Conservation (phyloP, 2,329 filamentous ascomycete genomes). For the Sclerotinia sclerotiorum region DNA sequence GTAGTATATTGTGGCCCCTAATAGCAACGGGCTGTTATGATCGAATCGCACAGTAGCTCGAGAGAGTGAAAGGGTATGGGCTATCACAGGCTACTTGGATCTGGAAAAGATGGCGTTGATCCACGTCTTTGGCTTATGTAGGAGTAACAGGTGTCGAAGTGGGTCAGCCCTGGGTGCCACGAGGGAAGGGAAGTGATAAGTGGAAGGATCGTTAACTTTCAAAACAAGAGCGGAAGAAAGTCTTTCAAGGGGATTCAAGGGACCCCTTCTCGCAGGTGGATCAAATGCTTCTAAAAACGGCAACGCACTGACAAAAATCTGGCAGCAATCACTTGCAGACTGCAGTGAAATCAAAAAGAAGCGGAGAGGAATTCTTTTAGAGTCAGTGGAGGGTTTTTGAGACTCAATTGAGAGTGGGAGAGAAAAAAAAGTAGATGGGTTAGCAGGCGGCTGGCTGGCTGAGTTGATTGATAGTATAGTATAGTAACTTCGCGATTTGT, state of each 20-base stretch:
- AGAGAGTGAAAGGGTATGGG: neutral
- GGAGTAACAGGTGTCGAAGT: neutral
- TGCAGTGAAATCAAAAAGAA: constrained; percentile 5
- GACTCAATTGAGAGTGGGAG: neutral
- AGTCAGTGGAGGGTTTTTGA: neutral
- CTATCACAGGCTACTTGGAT: constrained; percentile 1
- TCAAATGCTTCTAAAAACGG: constrained; percentile 16
- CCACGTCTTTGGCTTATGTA: constrained; percentile 15
- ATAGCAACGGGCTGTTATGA: constrained; percentile 13
- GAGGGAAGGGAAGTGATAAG: constrained; percentile 18
- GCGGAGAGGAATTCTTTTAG: neutral
- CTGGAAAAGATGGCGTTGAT: constrained; percentile 16
- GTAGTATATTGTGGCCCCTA: constrained; percentile 13
- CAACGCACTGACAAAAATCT: constrained; percentile 10
- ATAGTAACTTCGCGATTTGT: neutral
- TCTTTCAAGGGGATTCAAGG: constrained; percentile 30
- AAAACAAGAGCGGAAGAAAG: neutral
- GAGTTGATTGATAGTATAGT: neutral
- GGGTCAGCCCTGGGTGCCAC: constrained; percentile 21
- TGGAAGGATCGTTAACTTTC: neutral
- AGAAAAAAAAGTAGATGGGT: neutral
- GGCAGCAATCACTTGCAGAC: constrained; percentile 17
- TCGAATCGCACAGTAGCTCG: constrained; percentile 22
- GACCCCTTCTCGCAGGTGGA: constrained; percentile 27
- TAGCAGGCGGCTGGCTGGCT: neutral